A percentile compares a stretch with the other conserved stretches of the same genome.
Evolutionary conservation across 1,284 basidiomycete species (phyloP).

Genomic region (Ganoderma leucocontextum): DNA sequence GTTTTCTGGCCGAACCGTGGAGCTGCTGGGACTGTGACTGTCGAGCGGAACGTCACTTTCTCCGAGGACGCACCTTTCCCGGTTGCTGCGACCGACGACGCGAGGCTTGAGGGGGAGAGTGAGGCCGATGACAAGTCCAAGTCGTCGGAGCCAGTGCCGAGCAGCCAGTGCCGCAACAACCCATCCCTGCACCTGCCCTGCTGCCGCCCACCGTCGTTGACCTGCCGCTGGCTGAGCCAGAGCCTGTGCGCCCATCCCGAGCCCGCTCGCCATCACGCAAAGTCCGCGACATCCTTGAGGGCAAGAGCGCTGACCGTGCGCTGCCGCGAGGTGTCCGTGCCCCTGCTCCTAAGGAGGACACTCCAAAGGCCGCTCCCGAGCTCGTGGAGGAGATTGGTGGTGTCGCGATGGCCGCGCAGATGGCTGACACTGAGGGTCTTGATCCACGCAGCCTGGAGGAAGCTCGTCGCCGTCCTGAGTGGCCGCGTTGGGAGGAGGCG

Average conservation of each 20-base stretch:
- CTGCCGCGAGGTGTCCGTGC: slow-evolving; percentile 15
- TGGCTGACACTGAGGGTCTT: slow-evolving; percentile 20
- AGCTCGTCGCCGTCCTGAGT: slow-evolving; percentile 27
- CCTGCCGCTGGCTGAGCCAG: background rate
- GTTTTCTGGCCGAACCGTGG: slow-evolving; percentile 45
- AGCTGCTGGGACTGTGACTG: slow-evolving; percentile 28
- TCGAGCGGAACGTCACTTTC: slow-evolving; percentile 45
- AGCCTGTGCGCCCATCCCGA: background rate
- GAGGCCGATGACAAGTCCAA: background rate
- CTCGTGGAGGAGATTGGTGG: slow-evolving; percentile 13
- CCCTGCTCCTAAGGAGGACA: background rate
- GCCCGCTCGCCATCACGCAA: background rate
- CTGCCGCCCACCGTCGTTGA: background rate
- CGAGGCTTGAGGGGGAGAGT: background rate
- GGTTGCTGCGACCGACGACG: background rate
- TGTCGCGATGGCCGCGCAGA: slow-evolving; percentile 19
- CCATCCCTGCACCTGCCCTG: background rate
- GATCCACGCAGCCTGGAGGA: slow-evolving; percentile 25
- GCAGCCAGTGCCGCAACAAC: no score
- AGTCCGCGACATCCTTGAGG: slow-evolving; percentile 4
- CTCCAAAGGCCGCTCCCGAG: background rate
- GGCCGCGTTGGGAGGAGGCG: slow-evolving; percentile 21
- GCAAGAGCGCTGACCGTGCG: slow-evolving; percentile 4
- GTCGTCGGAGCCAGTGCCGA: background rate
- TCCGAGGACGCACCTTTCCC: background rate